Evolutionary conservation across 2,329 filamentous ascomycete species (phyloP).

Genomic region (Trichoderma sp.): DNA sequence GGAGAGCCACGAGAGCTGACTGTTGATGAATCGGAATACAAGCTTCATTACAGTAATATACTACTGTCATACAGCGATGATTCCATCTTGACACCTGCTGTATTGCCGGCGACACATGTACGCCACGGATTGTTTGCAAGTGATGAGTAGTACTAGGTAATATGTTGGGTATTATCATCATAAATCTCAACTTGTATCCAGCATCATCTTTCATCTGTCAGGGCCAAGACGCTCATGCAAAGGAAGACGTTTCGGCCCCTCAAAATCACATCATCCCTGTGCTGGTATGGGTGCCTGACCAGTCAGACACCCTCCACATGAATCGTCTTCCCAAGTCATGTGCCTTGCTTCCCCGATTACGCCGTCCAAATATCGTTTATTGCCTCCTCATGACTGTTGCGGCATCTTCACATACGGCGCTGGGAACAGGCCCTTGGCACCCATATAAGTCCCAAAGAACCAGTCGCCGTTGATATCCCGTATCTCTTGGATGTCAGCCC

Average conservation of each 20-base stretch:
- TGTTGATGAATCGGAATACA: too few species aligned
- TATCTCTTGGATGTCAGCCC: constrained; percentile 77
- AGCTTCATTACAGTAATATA: too few species aligned
- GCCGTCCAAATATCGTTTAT: not conserved
- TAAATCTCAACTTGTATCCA: not conserved
- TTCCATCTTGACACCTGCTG: not conserved
- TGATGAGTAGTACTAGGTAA: not conserved
- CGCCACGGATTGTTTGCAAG: not conserved
- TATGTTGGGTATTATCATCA: not conserved
- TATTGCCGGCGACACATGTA: not conserved
- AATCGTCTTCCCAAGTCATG: not conserved
- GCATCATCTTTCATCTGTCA: not conserved
- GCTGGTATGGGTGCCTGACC: not conserved
- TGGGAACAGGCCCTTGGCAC: constrained; percentile 74
- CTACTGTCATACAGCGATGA: not conserved
- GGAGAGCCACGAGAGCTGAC: not conserved
- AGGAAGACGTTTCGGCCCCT: not conserved
- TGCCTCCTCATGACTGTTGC: not conserved
- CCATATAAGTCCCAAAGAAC: constrained; percentile 85
- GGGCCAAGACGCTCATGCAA: not conserved
- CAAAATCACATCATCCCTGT: not conserved
- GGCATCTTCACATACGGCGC: constrained; percentile 64
- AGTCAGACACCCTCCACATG: not conserved
- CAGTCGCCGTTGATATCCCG: constrained; percentile 89
- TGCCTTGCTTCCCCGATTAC: not conserved